Evolutionary conservation across 345 rosid species (phyloP).

Genomic region (Balakata baccata): DNA sequence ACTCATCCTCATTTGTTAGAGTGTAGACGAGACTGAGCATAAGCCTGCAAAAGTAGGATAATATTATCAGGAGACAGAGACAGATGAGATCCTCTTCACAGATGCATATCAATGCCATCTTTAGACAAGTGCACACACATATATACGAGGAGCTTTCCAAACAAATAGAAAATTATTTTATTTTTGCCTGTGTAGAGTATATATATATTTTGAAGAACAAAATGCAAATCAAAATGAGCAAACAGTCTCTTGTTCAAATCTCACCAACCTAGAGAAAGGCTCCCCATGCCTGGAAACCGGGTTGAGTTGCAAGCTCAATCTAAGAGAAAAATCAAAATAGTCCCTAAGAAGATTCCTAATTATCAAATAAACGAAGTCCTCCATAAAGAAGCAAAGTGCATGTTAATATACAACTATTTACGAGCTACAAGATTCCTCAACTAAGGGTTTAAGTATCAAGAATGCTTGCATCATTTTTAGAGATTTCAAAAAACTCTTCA

Average conservation of each 20-base stretch:
- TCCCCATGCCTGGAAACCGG: not conserved
- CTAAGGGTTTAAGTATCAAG: not conserved
- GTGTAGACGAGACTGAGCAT: conserved; percentile 31
- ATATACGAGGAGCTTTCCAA: not conserved
- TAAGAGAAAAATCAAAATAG: not conserved
- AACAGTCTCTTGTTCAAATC: not conserved
- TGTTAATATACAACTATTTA: not conserved
- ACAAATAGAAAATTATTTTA: not conserved
- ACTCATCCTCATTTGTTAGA: conserved; percentile 33
- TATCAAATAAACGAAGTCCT: not conserved
- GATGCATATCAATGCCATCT: not conserved
- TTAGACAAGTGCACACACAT: not conserved
- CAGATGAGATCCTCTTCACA: not conserved
- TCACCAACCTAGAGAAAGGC: not conserved
- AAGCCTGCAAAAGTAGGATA: conserved; percentile 43
- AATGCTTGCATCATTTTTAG: not conserved
- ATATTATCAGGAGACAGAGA: conserved; percentile 8
- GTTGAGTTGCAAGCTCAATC: too few species aligned
- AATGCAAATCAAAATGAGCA: not conserved
- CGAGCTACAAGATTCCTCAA: not conserved
- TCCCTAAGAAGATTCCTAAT: not conserved
- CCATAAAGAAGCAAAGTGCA: not conserved
- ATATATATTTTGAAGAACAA: not conserved
- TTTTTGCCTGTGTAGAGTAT: not conserved
- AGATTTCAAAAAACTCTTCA: not conserved